phyloP scores from a whole-genome alignment of 176 grass and related monocot genomes.

The Sorghum bicolor region DNA sequence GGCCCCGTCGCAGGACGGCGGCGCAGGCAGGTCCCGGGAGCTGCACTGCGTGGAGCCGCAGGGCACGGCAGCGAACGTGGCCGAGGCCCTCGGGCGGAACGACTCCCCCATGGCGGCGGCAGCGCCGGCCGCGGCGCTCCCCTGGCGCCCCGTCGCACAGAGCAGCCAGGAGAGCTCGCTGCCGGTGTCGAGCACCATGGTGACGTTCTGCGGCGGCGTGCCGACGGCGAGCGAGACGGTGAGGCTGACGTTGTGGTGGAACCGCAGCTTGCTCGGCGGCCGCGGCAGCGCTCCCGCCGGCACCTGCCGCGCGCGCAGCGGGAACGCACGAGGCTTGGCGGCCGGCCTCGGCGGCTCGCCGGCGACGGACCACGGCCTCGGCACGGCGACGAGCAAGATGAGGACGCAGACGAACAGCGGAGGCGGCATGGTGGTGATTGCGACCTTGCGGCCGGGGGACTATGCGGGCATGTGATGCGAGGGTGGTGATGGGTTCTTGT shows the following conservation, averaged over 20 bases:
- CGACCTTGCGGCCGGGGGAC: background rate
- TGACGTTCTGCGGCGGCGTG: conserved; percentile 80
- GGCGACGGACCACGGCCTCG: background rate
- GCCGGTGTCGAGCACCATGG: conserved; percentile 91
- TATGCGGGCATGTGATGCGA: conserved; percentile 22
- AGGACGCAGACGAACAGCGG: conserved; percentile 19
- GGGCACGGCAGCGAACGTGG: conserved; percentile 64
- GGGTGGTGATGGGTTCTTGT: background rate
- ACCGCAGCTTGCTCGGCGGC: conserved; percentile 77
- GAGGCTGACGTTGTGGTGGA: conserved; percentile 93
- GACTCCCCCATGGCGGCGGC: background rate
- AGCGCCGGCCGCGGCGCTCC: conserved; percentile 14
- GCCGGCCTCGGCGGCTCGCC: background rate
- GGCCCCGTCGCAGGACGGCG: conserved; percentile 62
- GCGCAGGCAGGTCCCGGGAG: conserved; percentile 58
- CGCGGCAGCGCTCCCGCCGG: conserved; percentile 44
- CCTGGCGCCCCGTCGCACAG: conserved; percentile 19
- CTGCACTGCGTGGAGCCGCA: conserved; percentile 74
- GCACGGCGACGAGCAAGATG: conserved; percentile 17
- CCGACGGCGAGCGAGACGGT: conserved; percentile 83
- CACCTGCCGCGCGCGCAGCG: conserved; percentile 54
- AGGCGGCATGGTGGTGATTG: conserved; percentile 38
- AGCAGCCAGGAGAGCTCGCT: conserved; percentile 97
- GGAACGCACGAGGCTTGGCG: conserved; percentile 39
- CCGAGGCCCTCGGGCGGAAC: conserved; percentile 46